Evolutionary conservation across 2,329 filamentous ascomycete genomes (phyloP).

Genomic region (Aspergillus sp.): DNA sequence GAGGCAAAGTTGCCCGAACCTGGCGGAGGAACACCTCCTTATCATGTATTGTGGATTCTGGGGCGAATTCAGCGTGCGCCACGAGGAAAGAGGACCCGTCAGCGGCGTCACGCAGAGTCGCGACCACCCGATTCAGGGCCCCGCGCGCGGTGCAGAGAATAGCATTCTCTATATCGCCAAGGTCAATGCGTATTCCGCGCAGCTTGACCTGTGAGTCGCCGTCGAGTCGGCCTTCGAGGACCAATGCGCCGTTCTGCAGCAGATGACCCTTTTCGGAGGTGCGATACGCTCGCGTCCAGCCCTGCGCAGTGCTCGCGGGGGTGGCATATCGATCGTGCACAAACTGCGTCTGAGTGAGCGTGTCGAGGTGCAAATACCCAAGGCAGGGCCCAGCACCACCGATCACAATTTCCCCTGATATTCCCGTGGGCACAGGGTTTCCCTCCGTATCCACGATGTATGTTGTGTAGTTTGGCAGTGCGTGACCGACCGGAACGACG

Average conservation of each 20-base stretch:
- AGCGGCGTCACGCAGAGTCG: neutral
- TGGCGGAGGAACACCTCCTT: neutral
- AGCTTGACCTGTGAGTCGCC: conserved; percentile 32
- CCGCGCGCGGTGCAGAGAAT: conserved; percentile 22
- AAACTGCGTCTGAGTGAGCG: conserved; percentile 11
- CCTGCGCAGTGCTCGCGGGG: too few relatives aligned
- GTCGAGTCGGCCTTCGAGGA: conserved; percentile 29
- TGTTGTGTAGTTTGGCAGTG: conserved; percentile 39
- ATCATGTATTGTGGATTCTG: too few relatives aligned
- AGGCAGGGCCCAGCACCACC: conserved; percentile 27
- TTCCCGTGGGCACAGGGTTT: conserved; percentile 39
- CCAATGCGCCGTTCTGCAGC: conserved; percentile 23
- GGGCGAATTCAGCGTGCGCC: neutral
- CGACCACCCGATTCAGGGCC: neutral
- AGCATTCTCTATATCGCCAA: conserved; percentile 46
- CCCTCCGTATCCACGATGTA: conserved; percentile 37
- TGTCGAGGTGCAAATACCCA: conserved; percentile 19
- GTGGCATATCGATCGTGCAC: neutral
- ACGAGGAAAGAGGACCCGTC: neutral
- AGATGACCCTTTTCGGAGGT: neutral
- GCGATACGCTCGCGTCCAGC: neutral
- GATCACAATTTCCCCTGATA: conserved; percentile 46
- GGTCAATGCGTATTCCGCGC: conserved; percentile 43
- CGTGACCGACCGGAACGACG: neutral
- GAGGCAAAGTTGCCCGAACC: conserved; percentile 15